These are phyloP conservation scores for Pseudogymnoascus sp. DNA, from an alignment of 2,329 filamentous ascomycete genomes.

Conservation along the genomic window DNA sequence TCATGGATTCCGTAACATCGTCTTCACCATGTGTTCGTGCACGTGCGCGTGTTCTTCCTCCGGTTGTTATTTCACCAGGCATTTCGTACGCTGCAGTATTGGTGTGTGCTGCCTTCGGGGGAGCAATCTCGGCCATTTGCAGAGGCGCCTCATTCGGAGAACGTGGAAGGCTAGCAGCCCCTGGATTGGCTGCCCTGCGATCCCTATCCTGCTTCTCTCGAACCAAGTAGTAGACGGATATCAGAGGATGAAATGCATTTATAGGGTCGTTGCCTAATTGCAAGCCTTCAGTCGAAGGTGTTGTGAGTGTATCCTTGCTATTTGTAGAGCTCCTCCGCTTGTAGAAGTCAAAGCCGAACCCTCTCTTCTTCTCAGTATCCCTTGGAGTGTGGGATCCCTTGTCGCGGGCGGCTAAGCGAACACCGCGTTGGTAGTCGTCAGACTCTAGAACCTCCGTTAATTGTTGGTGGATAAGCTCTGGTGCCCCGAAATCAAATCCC, in stretches of 20 bases:
- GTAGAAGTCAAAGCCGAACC: conserved; percentile 92
- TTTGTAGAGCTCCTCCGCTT: conserved; percentile 84
- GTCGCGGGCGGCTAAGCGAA: conserved; percentile 63
- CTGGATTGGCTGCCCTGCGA: conserved; percentile 47
- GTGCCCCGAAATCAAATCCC: conserved; percentile 90
- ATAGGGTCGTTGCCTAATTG: conserved; percentile 77
- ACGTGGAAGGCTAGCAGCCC: conserved; percentile 49
- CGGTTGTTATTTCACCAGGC: conserved; percentile 79
- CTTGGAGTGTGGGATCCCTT: conserved; percentile 50
- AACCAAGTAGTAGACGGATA: conserved; percentile 95
- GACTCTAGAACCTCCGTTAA: conserved; percentile 83
- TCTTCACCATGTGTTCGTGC: conserved; percentile 94
- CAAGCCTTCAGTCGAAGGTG: conserved; percentile 78
- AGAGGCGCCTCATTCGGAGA: conserved; percentile 45
- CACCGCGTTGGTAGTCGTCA: conserved; percentile 82
- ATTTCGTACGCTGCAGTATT: conserved; percentile 81
- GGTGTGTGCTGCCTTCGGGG: conserved; percentile 82
- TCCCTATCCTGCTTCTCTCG: conserved; percentile 88
- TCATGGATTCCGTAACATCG: conserved; percentile 67
- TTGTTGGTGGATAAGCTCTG: conserved; percentile 74
- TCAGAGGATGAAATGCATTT: conserved; percentile 84
- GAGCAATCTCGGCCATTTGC: conserved; percentile 64
- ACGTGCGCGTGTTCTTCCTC: conserved; percentile 72
- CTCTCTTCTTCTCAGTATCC: conserved; percentile 74
- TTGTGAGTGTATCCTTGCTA: conserved; percentile 78